A percentile compares a stretch with the other conserved stretches of the same genome.
Evolutionary conservation across 495 filamentous ascomycete genomes (phyloP).

Genomic region (Xylaria palmicola): DNA sequence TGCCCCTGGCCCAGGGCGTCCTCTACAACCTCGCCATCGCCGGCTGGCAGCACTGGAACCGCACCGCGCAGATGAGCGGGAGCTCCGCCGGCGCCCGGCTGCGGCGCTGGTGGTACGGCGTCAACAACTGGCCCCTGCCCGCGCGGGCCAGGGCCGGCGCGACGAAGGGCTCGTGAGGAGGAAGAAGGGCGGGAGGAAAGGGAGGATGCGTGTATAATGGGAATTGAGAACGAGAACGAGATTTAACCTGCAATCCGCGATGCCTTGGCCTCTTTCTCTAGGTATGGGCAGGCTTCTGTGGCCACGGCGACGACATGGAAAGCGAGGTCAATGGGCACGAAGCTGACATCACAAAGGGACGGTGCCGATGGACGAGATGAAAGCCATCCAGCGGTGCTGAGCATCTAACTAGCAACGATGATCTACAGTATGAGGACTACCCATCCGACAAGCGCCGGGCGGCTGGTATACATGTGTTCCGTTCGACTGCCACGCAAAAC

Average conservation of each 20-base stretch:
- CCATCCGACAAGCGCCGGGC: conserved; percentile 10
- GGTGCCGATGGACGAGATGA: background rate
- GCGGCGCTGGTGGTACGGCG: conserved; percentile 85
- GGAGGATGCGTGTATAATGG: background rate
- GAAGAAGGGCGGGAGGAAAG: too few species aligned
- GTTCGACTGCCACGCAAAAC: background rate
- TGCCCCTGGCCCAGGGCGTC: conserved; percentile 79
- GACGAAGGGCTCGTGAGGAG: background rate
- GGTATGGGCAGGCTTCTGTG: too few species aligned
- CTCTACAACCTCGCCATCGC: conserved; percentile 76
- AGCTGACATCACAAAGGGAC: background rate
- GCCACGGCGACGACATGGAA: too few species aligned
- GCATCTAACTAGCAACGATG: background rate
- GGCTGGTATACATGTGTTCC: background rate
- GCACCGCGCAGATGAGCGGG: conserved; percentile 66
- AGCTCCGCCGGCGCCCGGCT: conserved; percentile 66
- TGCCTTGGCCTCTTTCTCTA: too few species aligned
- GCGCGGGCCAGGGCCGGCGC: background rate
- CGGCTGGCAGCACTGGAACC: conserved; percentile 86
- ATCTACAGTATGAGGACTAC: conserved; percentile 19
- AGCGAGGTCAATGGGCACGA: background rate
- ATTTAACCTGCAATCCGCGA: too few species aligned
- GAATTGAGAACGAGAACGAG: too few species aligned
- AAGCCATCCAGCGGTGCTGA: background rate
- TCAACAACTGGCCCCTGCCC: conserved; percentile 76